A percentile compares a stretch with the other conserved stretches of the same genome.
These are phyloP conservation scores for Umbelopsis ramanniana DNA, from an alignment of 192 early-diverging fungal genomes.

Conservation along the genomic window DNA sequence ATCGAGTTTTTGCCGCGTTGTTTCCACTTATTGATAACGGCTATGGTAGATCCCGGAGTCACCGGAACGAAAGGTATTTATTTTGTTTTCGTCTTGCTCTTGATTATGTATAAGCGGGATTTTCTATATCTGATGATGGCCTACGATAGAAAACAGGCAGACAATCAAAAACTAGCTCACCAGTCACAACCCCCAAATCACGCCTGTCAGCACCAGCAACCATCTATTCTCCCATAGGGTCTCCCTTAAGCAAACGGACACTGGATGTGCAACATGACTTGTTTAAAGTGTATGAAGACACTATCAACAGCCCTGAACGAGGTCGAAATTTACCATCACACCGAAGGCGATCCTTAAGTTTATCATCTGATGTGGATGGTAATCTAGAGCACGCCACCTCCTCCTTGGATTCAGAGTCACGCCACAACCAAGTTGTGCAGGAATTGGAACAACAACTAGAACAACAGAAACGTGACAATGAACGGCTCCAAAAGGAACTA, in stretches of 20 bases:
- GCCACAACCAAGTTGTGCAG: background rate
- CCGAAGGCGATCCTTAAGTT: background rate
- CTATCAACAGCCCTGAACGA: background rate
- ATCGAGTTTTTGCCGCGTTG: no score
- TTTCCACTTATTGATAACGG: no score
- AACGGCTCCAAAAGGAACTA: slow-evolving; percentile 5
- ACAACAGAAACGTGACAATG: slow-evolving; percentile 1
- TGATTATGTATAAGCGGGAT: background rate
- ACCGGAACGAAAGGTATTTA: slow-evolving; percentile 16
- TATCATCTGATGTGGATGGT: background rate
- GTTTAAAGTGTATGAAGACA: slow-evolving; percentile 8
- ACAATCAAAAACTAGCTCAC: slow-evolving; percentile 25
- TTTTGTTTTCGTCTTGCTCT: background rate
- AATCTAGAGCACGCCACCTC: background rate
- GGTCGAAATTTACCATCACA: background rate
- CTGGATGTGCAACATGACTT: background rate
- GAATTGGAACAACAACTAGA: slow-evolving; percentile 21
- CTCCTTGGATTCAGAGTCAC: background rate
- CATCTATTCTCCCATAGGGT: background rate
- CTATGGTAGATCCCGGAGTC: slow-evolving; percentile 3
- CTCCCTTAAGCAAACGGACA: slow-evolving; percentile 5
- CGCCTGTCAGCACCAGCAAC: background rate
- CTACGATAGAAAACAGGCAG: slow-evolving; percentile 13
- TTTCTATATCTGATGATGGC: background rate
- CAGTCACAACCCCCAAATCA: slow-evolving; percentile 18